Evolutionary conservation across 2,329 filamentous ascomycete genomes (phyloP).

Genomic region (Alternaria arbusti): DNA sequence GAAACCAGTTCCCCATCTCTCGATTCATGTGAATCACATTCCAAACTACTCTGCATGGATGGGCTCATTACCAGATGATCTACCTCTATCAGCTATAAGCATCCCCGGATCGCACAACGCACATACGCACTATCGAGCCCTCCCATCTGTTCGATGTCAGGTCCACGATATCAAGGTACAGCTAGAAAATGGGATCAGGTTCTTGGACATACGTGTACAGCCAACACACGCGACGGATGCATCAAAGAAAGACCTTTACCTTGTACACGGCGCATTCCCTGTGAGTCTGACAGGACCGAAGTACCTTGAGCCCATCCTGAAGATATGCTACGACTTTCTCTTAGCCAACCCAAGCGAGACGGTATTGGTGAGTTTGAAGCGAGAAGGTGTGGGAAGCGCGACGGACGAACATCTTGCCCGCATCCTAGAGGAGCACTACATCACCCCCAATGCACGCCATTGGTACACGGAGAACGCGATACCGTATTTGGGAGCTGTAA

Average conservation of each 20-base stretch:
- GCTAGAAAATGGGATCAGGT: constrained; percentile 87
- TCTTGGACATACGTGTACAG: constrained; percentile 89
- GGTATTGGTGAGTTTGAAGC: constrained; percentile 85
- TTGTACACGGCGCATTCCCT: constrained; percentile 91
- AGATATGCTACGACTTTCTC: constrained; percentile 76
- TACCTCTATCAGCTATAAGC: constrained; percentile 78
- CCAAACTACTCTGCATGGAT: constrained; percentile 80
- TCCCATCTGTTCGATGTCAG: constrained; percentile 94
- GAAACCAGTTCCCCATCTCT: constrained; percentile 51
- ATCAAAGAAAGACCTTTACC: constrained; percentile 70
- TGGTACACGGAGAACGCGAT: constrained; percentile 81
- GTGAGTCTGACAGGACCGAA: constrained; percentile 82
- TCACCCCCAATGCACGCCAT: constrained; percentile 59
- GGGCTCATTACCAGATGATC: constrained; percentile 72
- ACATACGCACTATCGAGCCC: constrained; percentile 80
- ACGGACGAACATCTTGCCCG: constrained; percentile 79
- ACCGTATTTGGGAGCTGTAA: constrained; percentile 77
- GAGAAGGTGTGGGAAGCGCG: constrained; percentile 82
- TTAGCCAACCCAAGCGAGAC: constrained; percentile 79
- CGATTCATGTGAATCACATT: constrained; percentile 33
- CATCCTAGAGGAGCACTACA: constrained; percentile 75
- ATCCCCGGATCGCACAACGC: constrained; percentile 97
- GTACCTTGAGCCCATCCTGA: constrained; percentile 76
- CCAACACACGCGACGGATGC: constrained; percentile 63
- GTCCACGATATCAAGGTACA: constrained; percentile 78